Percentiles rank a stretch among this genome's conserved stretches.
Evolutionary conservation across 2,329 filamentous ascomycete species (phyloP).

Genomic region (Aureobasidium mangrovei): DNA sequence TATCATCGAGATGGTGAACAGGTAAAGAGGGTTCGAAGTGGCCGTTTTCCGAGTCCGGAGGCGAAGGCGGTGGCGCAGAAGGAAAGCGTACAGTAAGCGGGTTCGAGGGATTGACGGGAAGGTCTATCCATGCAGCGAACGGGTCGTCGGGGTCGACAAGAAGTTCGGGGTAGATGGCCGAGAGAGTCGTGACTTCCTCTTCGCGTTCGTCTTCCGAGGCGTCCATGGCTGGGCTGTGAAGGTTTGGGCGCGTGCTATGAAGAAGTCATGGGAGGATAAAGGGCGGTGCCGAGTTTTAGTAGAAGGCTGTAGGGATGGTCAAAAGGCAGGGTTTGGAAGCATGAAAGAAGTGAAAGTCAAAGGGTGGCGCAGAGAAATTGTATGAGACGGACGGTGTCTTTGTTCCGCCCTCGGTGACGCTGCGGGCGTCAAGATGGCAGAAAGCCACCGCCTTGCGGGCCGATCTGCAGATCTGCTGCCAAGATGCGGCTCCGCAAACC

Average conservation of each 20-base stretch:
- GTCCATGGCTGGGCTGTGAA: neutral
- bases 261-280: neutral
- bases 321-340: too few relatives aligned
- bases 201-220: constrained; percentile 46
- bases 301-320: neutral
- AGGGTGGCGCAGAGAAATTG: neutral
- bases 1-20: neutral
- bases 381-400: neutral
- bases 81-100: constrained; percentile 40
- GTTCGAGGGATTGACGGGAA: constrained; percentile 46
- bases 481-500: too few relatives aligned
- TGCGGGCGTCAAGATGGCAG: neutral
- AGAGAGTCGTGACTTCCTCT: constrained; percentile 51
- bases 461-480: too few relatives aligned
- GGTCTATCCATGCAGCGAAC: constrained; percentile 45
- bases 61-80: constrained; percentile 27
- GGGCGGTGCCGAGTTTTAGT: neutral
- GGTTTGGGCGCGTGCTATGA: constrained; percentile 1
- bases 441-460: constrained; percentile 3
- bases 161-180: constrained; percentile 56
- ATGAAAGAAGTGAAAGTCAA: neutral
- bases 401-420: constrained; percentile 9
- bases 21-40: neutral
- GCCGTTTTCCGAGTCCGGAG: constrained; percentile 32
- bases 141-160: constrained; percentile 37